A percentile compares a stretch with the other conserved stretches of the same genome.
phyloP scores from a whole-genome alignment of 345 rosid genomes.

The Sonneratia alba region DNA sequence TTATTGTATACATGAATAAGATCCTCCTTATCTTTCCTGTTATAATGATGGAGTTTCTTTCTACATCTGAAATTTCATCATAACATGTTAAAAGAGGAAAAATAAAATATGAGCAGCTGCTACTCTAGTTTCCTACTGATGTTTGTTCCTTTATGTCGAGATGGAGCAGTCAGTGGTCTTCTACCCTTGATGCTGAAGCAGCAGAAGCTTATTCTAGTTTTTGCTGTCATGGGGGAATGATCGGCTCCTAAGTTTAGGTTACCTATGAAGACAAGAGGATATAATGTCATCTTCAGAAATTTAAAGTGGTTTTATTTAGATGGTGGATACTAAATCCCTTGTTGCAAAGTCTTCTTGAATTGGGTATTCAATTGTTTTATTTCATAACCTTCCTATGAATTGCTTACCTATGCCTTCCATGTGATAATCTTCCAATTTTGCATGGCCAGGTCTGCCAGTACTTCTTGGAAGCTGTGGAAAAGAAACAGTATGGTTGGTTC shows the following conservation, averaged over 20 bases:
- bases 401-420: neutral
- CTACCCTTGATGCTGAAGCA: neutral
- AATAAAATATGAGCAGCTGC: neutral
- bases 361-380: neutral
- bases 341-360: neutral
- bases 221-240: neutral
- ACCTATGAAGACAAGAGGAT: neutral
- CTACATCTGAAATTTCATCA: neutral
- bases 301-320: neutral
- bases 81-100: neutral
- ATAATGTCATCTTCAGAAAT: neutral
- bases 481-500: constrained; percentile 96
- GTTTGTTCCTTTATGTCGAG: neutral
- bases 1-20: neutral
- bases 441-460: constrained; percentile 73
- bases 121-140: neutral
- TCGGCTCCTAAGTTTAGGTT: no score
- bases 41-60: no score
- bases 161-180: neutral
- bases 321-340: neutral
- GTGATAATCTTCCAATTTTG: neutral
- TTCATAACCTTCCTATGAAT: neutral
- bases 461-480: constrained; percentile 92
- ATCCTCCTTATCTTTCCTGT: neutral
- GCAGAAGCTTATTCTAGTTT: neutral